Conservation (phyloP, 2,329 filamentous ascomycete species). For the Basipetospora chlamydospora region DNA sequence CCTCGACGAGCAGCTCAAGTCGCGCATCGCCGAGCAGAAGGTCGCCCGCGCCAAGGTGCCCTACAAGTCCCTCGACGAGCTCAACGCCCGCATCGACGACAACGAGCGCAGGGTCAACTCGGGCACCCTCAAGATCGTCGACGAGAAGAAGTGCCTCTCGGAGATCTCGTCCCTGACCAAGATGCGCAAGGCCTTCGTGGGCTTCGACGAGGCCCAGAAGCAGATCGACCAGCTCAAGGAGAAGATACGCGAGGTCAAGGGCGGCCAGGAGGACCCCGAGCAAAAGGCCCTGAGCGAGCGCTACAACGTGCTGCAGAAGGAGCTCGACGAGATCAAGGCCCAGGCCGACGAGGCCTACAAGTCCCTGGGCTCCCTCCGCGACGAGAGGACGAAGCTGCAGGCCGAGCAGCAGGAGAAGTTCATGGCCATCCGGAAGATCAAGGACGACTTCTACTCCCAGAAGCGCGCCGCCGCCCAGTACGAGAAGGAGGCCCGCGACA, state of each 20-base stretch:
- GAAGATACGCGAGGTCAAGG: conserved; percentile 79
- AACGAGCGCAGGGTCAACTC: conserved; percentile 78
- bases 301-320: conserved; percentile 72
- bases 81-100: conserved; percentile 67
- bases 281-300: conserved; percentile 74
- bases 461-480: conserved; percentile 72
- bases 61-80: conserved; percentile 78
- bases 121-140: conserved; percentile 86
- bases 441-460: conserved; percentile 73
- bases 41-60: conserved; percentile 61
- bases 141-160: conserved; percentile 84
- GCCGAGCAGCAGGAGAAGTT: conserved; percentile 80
- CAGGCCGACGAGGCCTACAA: conserved; percentile 88
- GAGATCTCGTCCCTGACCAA: conserved; percentile 77
- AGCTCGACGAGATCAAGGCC: conserved; percentile 80
- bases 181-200: conserved; percentile 78
- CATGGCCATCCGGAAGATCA: conserved; percentile 65
- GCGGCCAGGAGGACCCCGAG: conserved; percentile 81
- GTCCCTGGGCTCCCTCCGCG: conserved; percentile 67
- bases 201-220: conserved; percentile 76
- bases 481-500: conserved; percentile 70
- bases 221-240: conserved; percentile 74
- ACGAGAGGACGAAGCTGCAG: conserved; percentile 73
- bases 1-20: conserved; percentile 78
- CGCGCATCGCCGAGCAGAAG: conserved; percentile 77